Evolutionary conservation across 2,329 filamentous ascomycete species (phyloP).

Genomic region (Colletotrichum chrysophilum): DNA sequence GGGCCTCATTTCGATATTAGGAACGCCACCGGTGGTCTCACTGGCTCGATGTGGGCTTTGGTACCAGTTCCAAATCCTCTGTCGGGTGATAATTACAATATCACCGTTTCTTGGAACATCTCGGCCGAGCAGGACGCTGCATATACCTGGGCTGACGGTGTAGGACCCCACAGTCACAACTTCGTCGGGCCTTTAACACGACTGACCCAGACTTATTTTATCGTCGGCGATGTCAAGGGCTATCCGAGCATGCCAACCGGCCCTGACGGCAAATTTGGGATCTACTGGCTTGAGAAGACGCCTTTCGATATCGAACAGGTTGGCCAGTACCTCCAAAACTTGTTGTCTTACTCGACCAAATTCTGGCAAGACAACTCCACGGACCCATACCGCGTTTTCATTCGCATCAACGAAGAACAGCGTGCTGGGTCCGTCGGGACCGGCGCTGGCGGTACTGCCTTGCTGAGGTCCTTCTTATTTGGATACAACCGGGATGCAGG

Average conservation of each 20-base stretch:
- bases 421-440: background rate
- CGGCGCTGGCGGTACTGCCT: background rate
- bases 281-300: background rate
- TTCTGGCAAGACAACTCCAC: background rate
- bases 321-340: background rate
- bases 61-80: background rate
- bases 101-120: background rate
- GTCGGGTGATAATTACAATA: background rate
- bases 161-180: background rate
- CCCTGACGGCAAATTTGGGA: background rate
- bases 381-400: background rate
- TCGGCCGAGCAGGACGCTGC: background rate
- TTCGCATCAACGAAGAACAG: background rate
- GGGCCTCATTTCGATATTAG: slow-evolving; percentile 1
- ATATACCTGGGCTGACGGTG: background rate
- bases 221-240: background rate
- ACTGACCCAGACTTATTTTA: background rate
- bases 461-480: background rate
- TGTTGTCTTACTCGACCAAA: background rate
- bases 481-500: background rate
- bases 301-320: background rate
- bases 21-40: background rate
- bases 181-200: background rate
- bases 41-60: slow-evolving; percentile 1
- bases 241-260: background rate